Conservation (phyloP, 352 stramenopile genomes). For the Halophytophthora batemanensis region DNA sequence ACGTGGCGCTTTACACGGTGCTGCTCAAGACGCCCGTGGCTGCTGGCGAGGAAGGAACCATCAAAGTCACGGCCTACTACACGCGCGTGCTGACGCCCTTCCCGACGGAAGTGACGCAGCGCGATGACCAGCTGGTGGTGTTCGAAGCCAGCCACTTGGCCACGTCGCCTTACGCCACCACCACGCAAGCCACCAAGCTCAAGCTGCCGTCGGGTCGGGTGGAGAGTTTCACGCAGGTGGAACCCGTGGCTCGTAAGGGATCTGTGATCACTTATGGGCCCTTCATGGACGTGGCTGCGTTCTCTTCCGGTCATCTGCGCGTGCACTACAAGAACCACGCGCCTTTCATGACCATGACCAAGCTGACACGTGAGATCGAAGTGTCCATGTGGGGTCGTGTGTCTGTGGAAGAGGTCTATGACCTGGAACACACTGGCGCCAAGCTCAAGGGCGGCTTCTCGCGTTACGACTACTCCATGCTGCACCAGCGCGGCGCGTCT, state of each 20-base stretch:
- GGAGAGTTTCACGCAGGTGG: conserved; percentile 61
- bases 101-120: conserved; percentile 72
- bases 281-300: conserved; percentile 59
- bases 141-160: conserved; percentile 69
- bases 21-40: conserved; percentile 58
- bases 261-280: conserved; percentile 75
- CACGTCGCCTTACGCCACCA: conserved; percentile 68
- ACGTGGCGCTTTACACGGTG: conserved; percentile 68
- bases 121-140: conserved; percentile 83
- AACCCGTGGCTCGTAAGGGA: conserved; percentile 69
- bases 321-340: conserved; percentile 88
- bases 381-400: conserved; percentile 90
- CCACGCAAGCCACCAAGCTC: conserved; percentile 82
- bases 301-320: conserved; percentile 22
- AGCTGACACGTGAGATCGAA: conserved; percentile 84
- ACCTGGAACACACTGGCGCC: conserved; percentile 82
- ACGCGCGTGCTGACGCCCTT: conserved; percentile 79
- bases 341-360: conserved; percentile 84
- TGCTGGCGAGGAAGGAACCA: conserved; percentile 40
- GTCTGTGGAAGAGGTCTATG: conserved; percentile 86
- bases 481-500: conserved; percentile 61
- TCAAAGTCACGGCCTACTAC: conserved; percentile 81
- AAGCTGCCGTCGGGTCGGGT: conserved; percentile 77
- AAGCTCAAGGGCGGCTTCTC: conserved; percentile 85
- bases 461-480: conserved; percentile 78